Conservation (phyloP, 2,329 filamentous ascomycete species). For the Myriosclerotinia scirpicola region DNA sequence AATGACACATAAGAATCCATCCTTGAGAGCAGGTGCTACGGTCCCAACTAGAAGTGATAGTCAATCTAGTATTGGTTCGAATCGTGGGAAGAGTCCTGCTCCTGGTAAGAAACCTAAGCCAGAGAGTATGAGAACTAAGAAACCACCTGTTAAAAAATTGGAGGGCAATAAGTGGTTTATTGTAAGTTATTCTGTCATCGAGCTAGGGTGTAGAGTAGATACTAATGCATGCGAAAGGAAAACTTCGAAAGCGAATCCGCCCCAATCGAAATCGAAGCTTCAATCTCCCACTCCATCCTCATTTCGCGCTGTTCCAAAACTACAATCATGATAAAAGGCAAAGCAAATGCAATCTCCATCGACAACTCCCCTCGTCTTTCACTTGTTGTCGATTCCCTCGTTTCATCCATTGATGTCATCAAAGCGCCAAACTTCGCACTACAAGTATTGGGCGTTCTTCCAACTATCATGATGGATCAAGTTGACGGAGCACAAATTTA, state of each 20-base stretch:
- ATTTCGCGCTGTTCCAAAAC: constrained; percentile 91
- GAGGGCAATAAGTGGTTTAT: constrained; percentile 94
- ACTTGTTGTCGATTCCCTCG: constrained; percentile 83
- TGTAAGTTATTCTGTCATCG: constrained; percentile 48
- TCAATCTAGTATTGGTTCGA: constrained; percentile 51
- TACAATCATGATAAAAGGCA: constrained; percentile 84
- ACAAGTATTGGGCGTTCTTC: constrained; percentile 83
- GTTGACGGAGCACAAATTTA: constrained; percentile 89
- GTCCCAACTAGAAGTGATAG: constrained; percentile 60
- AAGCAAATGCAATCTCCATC: constrained; percentile 94
- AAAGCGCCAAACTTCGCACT: constrained; percentile 92
- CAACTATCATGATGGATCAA: constrained; percentile 88
- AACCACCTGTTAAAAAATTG: constrained; percentile 74
- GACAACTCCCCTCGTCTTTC: constrained; percentile 86
- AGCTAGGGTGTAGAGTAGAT: not conserved
- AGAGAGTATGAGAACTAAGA: constrained; percentile 80
- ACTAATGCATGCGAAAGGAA: constrained; percentile 56
- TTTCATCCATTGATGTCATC: constrained; percentile 91
- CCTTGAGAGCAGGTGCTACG: constrained; percentile 69
- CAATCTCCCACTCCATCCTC: constrained; percentile 83
- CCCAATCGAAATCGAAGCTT: constrained; percentile 78
- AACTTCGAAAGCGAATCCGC: constrained; percentile 78
- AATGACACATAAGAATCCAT: constrained; percentile 99
- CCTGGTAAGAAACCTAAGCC: constrained; percentile 87
- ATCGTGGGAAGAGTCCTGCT: constrained; percentile 77